These are phyloP conservation scores for Talaromyces sp. DNA, from an alignment of 2,329 filamentous ascomycete species.

Conservation along the genomic window DNA sequence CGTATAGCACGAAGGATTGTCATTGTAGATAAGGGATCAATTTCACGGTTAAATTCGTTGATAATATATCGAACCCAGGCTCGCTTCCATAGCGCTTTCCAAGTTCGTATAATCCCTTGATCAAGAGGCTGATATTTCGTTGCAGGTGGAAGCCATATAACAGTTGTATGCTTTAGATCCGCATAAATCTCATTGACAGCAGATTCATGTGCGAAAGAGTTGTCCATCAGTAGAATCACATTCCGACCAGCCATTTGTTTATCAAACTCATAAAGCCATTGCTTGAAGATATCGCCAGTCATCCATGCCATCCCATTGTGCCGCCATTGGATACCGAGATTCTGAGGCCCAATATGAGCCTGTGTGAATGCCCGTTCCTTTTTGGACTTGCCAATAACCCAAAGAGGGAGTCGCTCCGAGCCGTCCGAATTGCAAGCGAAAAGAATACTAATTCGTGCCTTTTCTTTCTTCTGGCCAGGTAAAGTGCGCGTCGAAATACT, in stretches of 20 bases:
- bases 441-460: not conserved
- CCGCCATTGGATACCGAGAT: constrained; percentile 24
- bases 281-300: constrained; percentile 19
- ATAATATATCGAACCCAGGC: constrained; percentile 7
- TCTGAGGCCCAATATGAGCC: constrained; percentile 20
- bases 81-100: constrained; percentile 7
- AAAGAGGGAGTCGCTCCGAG: constrained; percentile 25
- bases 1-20: not conserved
- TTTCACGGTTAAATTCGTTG: not conserved
- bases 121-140: constrained; percentile 18
- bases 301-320: constrained; percentile 24
- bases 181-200: constrained; percentile 8
- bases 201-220: constrained; percentile 16
- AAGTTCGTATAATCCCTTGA: constrained; percentile 18
- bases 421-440: constrained; percentile 16
- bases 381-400: constrained; percentile 22
- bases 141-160: constrained; percentile 19
- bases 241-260: constrained; percentile 10
- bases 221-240: constrained; percentile 21
- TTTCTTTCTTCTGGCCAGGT: constrained; percentile 18
- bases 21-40: not conserved
- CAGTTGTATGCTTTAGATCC: constrained; percentile 18
- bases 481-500: constrained; percentile 11
- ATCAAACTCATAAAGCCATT: constrained; percentile 20
- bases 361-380: constrained; percentile 22